Evolutionary conservation across 2,329 filamentous ascomycete genomes (phyloP).

Genomic region (Fusarium tupiense): DNA sequence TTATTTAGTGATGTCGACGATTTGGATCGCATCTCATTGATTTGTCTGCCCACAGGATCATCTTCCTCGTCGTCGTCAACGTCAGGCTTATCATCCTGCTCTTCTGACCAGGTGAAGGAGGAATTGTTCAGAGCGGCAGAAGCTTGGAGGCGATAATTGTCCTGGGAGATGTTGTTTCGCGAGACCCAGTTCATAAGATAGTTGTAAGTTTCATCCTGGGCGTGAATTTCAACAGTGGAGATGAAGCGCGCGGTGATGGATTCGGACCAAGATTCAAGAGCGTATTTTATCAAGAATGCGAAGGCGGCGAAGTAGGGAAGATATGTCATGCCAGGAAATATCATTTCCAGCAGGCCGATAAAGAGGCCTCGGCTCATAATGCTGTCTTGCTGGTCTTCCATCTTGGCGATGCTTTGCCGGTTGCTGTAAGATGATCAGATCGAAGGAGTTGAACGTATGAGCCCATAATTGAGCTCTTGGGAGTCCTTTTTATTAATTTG

Average conservation of each 20-base stretch:
- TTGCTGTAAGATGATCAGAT: too few species aligned
- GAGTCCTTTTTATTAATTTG: fast-evolving
- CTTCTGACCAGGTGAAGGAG: neutral
- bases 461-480: fast-evolving
- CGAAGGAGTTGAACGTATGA: too few species aligned
- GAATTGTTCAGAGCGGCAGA: neutral
- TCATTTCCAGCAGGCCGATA: neutral
- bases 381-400: neutral
- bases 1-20: conserved; percentile 4
- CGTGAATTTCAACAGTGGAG: conserved; percentile 5
- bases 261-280: neutral
- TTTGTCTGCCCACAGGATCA: neutral
- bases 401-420: neutral
- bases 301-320: neutral
- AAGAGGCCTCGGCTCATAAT: neutral
- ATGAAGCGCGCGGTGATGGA: neutral
- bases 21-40: neutral
- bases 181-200: conserved; percentile 18
- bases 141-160: conserved; percentile 5
- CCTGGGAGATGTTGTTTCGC: neutral
- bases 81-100: neutral
- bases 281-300: neutral
- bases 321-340: neutral
- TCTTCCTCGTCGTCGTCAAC: neutral
- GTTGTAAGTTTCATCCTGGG: conserved; percentile 11